phyloP scores from a whole-genome alignment of 805 yeast species.

The Metahyphopichia silvanorum region DNA sequence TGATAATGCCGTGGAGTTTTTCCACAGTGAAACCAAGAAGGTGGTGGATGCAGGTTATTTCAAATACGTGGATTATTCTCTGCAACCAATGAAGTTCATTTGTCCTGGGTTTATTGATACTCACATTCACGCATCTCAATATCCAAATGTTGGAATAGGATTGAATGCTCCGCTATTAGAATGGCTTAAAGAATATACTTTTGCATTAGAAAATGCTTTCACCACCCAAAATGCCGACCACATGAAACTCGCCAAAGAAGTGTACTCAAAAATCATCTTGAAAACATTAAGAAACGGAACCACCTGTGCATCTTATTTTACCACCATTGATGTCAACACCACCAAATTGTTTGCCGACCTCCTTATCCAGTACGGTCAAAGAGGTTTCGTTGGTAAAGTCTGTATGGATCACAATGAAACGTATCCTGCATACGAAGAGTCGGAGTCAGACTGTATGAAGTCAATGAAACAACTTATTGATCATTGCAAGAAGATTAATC shows the following conservation, averaged over 20 bases:
- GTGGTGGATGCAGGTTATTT: conserved; percentile 5
- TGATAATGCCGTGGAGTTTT: conserved; percentile 14
- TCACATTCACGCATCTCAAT: conserved; percentile 45
- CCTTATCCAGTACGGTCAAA: conserved; percentile 66
- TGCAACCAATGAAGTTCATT: conserved; percentile 50
- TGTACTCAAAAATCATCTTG: conserved; percentile 65
- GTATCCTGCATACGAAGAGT: conserved; percentile 67
- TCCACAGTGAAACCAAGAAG: conserved; percentile 3
- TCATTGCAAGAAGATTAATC: conserved; percentile 54
- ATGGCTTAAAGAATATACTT: conserved; percentile 86
- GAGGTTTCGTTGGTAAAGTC: conserved; percentile 89
- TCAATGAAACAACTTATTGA: conserved; percentile 56
- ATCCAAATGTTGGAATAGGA: conserved; percentile 56
- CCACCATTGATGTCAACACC: conserved; percentile 79
- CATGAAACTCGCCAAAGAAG: conserved; percentile 49
- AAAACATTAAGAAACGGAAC: conserved; percentile 80
- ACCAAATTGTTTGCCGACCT: conserved; percentile 74
- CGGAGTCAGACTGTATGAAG: conserved; percentile 48
- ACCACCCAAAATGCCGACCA: conserved; percentile 40
- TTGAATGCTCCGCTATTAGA: conserved; percentile 82
- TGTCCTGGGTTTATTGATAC: conserved; percentile 51
- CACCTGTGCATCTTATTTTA: conserved; percentile 87
- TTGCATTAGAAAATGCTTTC: conserved; percentile 79
- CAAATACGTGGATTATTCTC: conserved; percentile 27
- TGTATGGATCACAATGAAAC: conserved; percentile 83